These are phyloP conservation scores for Vanilla planifolia DNA, from an alignment of 106 monocot genomes.

Conservation along the genomic window DNA sequence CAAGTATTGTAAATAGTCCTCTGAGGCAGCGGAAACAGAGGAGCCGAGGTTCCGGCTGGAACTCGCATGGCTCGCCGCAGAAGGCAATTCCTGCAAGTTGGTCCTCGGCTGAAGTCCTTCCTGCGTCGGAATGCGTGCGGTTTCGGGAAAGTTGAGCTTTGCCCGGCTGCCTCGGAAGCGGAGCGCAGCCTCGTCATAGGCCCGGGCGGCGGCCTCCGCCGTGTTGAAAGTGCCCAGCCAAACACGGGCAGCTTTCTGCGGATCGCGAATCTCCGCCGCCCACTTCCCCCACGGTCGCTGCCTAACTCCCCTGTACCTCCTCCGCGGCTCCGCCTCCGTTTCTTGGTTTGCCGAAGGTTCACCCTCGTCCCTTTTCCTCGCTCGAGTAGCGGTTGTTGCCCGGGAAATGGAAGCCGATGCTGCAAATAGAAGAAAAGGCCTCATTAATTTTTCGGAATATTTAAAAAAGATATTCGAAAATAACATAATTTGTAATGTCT, in stretches of 20 bases:
- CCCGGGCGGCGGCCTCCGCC: conserved; percentile 46
- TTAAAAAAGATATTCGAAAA: not conserved
- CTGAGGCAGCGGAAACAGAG: not conserved
- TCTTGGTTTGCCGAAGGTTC: not conserved
- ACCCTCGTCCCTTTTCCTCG: not conserved
- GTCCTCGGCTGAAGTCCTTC: not conserved
- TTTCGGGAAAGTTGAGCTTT: conserved; percentile 62
- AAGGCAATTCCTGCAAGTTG: not conserved
- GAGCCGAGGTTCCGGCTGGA: not conserved
- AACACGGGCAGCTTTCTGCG: conserved; percentile 52
- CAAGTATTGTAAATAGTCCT: conserved; percentile 7
- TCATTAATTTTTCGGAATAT: not conserved
- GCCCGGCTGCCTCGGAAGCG: conserved; percentile 54
- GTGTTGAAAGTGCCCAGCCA: conserved; percentile 69
- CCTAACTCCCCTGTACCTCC: conserved; percentile 43
- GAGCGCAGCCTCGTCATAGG: conserved; percentile 54
- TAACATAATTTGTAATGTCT: not conserved
- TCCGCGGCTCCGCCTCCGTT: conserved; percentile 8
- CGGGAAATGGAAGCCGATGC: not conserved
- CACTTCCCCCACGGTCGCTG: conserved; percentile 26
- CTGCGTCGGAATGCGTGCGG: conserved; percentile 12
- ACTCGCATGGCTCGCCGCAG: not conserved
- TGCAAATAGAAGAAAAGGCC: no score
- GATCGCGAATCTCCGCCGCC: conserved; percentile 26
- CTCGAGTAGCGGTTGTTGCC: not conserved